Percentiles rank a stretch among this genome's conserved stretches.
Evolutionary conservation across 768 basidiomycete species (phyloP).

Genomic region (Hemileccinum rubropunctum): DNA sequence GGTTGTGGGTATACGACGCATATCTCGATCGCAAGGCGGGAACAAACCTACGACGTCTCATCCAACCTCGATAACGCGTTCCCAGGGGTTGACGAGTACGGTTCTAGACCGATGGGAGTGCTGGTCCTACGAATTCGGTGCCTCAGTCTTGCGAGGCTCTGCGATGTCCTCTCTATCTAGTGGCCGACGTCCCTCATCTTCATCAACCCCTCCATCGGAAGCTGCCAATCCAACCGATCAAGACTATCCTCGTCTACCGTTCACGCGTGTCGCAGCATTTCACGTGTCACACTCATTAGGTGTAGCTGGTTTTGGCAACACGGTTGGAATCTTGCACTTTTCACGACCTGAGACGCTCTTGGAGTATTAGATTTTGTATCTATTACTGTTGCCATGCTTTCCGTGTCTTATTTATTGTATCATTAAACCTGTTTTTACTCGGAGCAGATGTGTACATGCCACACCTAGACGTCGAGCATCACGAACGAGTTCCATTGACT

Average conservation of each 20-base stretch:
- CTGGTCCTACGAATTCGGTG: conserved; percentile 70
- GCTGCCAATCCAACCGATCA: conserved; percentile 1
- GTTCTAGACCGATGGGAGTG: conserved; percentile 81
- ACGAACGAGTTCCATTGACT: not conserved
- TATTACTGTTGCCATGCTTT: conserved; percentile 12
- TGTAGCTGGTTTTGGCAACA: conserved; percentile 79
- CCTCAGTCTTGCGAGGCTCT: conserved; percentile 47
- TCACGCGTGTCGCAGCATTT: conserved; percentile 71
- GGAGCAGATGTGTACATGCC: not conserved
- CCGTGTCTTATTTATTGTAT: conserved; percentile 25
- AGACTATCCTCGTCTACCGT: conserved; percentile 61
- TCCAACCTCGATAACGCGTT: conserved; percentile 12
- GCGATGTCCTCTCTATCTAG: conserved; percentile 46
- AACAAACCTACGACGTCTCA: conserved; percentile 22
- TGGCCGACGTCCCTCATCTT: conserved; percentile 11
- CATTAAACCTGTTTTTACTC: conserved; percentile 8
- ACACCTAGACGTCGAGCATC: conserved; percentile 13
- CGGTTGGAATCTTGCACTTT: conserved; percentile 34
- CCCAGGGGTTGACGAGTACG: conserved; percentile 52
- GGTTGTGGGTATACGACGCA: conserved; percentile 69
- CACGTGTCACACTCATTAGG: conserved; percentile 47
- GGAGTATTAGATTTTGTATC: conserved; percentile 16
- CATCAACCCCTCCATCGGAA: conserved; percentile 1
- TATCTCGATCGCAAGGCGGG: conserved; percentile 43
- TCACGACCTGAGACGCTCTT: conserved; percentile 12